Evolutionary conservation across 2,329 filamentous ascomycete species (phyloP).

Genomic region (Colletotrichum cereale): DNA sequence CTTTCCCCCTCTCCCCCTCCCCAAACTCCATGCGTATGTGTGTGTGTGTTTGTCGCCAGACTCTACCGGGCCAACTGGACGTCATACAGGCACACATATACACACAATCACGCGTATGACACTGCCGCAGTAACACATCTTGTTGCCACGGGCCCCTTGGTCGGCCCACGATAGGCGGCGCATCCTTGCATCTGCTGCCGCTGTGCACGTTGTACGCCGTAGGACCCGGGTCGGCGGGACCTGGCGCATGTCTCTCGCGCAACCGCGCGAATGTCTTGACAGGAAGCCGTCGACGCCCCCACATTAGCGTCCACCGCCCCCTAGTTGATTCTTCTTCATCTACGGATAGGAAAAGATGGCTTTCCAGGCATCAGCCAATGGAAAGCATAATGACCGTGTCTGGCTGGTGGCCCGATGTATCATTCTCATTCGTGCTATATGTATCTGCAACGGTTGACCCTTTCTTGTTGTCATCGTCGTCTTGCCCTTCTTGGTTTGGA

Average conservation of each 20-base stretch:
- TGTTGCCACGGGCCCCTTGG: not conserved
- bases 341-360: not conserved
- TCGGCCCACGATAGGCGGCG: not conserved
- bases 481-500: not conserved
- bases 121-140: not conserved
- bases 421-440: too few relatives aligned
- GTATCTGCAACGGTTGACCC: not conserved
- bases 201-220: not conserved
- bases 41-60: not conserved
- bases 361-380: not conserved
- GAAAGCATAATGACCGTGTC: not conserved
- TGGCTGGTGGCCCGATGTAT: not conserved
- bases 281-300: conserved; percentile 14
- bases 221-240: conserved; percentile 22
- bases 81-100: not conserved
- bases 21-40: not conserved
- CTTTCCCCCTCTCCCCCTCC: not conserved
- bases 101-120: not conserved
- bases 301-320: not conserved
- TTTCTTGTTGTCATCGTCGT: not conserved
- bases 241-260: conserved; percentile 12
- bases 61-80: conserved; percentile 20
- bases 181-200: not conserved
- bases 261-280: conserved; percentile 37
- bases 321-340: not conserved